Evolutionary conservation across 2,329 filamentous ascomycete genomes (phyloP), one percentile per base, ranked within the genome.

Genomic region (Didymella exigua): DNA sequence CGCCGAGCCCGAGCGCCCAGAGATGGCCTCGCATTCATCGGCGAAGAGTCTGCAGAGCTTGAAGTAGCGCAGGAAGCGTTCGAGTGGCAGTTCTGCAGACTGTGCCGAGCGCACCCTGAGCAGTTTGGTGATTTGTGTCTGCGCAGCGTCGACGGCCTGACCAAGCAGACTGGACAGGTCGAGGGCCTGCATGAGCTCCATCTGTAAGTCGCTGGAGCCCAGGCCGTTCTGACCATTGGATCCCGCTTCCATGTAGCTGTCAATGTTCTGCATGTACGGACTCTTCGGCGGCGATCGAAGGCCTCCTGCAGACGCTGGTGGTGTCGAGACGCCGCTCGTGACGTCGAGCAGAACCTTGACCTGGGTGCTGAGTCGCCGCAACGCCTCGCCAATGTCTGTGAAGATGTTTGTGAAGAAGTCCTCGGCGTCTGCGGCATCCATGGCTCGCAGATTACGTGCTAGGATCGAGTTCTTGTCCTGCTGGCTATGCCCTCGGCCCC

Each of bases 271-370:
- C 58, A 67, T 65, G 37, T 63, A 70, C 3, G 70, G 81, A 55
- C 80, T 83, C 59, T 75, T 75, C 13, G 77, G 72, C 14, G 82
- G 81, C 1, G 82, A 83, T 54, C 75, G 77, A 23, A 79, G 60
- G 26, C 72, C 70, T 40, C 74, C 66, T 31, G 66, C 59, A 66
- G 74, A 57, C 3, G 74, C 66, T 3, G 79, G 77, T 13, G 75
- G 76, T 27, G 79, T 72, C 16, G 83, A 81, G 46, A 90, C 82
- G 11, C 86, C 88, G 71, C 92, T 96, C 0, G 93, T 95, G 18
- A 96, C 90, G 74, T 99, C 95, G 9, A 99, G 81, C n/a, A 99
- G 77, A 9, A 98, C 87, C 74, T 99, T 99, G 50, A 95, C 89
- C 72, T 98, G 93, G 0, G 91, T 93, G 16, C 91, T 91, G 7